Base-by-base conservation (phyloP, 352 stramenopile species). In the Phytopythium mirpurense region DNA sequence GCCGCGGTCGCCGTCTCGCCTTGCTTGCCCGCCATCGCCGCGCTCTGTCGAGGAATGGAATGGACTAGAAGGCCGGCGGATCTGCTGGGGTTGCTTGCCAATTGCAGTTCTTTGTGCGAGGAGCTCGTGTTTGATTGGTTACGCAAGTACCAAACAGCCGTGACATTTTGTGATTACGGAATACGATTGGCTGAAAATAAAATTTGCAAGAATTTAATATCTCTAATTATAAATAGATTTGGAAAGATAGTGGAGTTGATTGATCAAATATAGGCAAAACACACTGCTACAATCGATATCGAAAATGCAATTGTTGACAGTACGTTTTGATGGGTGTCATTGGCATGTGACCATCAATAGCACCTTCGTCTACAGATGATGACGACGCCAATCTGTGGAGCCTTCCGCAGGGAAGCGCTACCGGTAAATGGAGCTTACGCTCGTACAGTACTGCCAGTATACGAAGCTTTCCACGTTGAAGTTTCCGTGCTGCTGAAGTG, bases 21-120 rank as follows among this genome's bases (percentile, higher is more conserved):
- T 43, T 69, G 58, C 57, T 86, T 87, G 52, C 66, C 71, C 23
- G 66, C 63, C 79, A 90, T 90, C 3, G 32, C 41, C 10, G 3
- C 23, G n/a, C n/a, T n/a, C n/a, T n/a, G n/a, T n/a, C n/a, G n/a
- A n/a, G n/a, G n/a, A n/a, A n/a, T n/a, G n/a, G n/a, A n/a, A n/a
- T n/a, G n/a, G n/a, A n/a, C n/a, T n/a, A n/a, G n/a, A n/a, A n/a
- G n/a, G n/a, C n/a, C n/a, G n/a, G n/a, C n/a, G n/a, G n/a, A n/a
- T n/a, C n/a, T n/a, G n/a, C n/a, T n/a, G n/a, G n/a, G n/a, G n/a
- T n/a, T n/a, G n/a, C n/a, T n/a, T n/a, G n/a, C 24, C 26, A 47
- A 38, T 31, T 52, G 21, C 6, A n/a, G n/a, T 32, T 32, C 9
- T 44, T 44, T n/a, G 14, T 44, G n/a, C n/a, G 18, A 31, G 12